phyloP scores from a whole-genome alignment of 805 yeast species.

The Barnettozyma populi region DNA sequence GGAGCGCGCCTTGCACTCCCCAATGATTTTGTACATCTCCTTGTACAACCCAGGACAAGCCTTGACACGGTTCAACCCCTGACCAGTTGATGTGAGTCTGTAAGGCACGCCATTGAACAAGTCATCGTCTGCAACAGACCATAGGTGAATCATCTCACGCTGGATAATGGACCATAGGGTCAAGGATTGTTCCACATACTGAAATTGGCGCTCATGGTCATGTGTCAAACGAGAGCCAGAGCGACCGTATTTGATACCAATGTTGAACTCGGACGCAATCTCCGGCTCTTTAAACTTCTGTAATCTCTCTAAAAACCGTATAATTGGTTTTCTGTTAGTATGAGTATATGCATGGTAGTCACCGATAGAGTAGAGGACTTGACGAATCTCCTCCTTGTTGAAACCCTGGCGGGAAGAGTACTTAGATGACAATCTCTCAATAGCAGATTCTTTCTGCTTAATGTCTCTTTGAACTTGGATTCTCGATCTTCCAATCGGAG shows the following conservation, averaged over 20 bases:
- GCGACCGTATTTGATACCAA: slow-evolving; percentile 62
- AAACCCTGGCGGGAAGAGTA: slow-evolving; percentile 40
- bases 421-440: slow-evolving; percentile 49
- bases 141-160: slow-evolving; percentile 69
- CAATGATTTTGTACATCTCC: slow-evolving; percentile 63
- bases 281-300: slow-evolving; percentile 43
- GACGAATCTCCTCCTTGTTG: slow-evolving; percentile 59
- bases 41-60: slow-evolving; percentile 64
- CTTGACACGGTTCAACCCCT: slow-evolving; percentile 73
- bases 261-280: slow-evolving; percentile 34
- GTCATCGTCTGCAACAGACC: slow-evolving; percentile 76
- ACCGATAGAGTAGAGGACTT: slow-evolving; percentile 69
- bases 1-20: slow-evolving; percentile 58
- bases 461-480: slow-evolving; percentile 51
- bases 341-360: slow-evolving; percentile 71
- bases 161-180: slow-evolving; percentile 72
- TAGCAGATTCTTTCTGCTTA: slow-evolving; percentile 61
- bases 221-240: slow-evolving; percentile 71
- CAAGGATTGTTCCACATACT: slow-evolving; percentile 70
- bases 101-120: slow-evolving; percentile 51
- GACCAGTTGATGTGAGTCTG: slow-evolving; percentile 67
- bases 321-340: slow-evolving; percentile 63
- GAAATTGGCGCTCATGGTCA: slow-evolving; percentile 64
- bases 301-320: slow-evolving; percentile 51
- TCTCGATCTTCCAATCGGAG: slow-evolving; percentile 54